Conservation (phyloP, 179 eudicot genomes). For the Beta corolliflora region DNA sequence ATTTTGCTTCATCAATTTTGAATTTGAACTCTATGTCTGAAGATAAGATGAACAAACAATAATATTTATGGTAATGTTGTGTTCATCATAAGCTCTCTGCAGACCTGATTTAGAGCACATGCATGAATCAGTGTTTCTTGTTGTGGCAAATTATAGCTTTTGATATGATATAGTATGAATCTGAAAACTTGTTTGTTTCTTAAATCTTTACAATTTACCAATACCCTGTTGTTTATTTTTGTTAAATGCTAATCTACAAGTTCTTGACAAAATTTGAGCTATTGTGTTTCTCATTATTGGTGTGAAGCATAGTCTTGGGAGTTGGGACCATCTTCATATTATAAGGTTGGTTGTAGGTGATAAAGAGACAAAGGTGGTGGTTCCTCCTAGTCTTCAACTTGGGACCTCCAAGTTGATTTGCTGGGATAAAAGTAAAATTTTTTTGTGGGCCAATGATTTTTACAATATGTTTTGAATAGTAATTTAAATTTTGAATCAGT, state of each 20-base stretch:
- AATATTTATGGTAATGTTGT: neutral
- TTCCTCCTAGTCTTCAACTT: neutral
- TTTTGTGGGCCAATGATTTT: constrained; percentile 4
- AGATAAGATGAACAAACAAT: neutral
- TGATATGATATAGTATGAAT: neutral
- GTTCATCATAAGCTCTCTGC: neutral
- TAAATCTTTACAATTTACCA: neutral
- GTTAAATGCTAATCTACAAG: neutral
- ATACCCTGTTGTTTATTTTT: neutral
- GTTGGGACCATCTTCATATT: constrained; percentile 12
- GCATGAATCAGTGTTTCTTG: neutral
- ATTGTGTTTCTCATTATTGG: neutral
- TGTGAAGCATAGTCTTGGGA: neutral
- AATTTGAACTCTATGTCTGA: constrained; percentile 7
- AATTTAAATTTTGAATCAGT: constrained; percentile 4
- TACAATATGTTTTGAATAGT: neutral
- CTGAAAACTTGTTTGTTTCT: neutral
- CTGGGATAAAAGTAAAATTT: neutral
- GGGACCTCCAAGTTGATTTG: constrained; percentile 13
- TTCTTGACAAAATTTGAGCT: neutral
- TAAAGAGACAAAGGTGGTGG: constrained; percentile 2
- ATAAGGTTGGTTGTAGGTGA: neutral
- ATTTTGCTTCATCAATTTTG: neutral
- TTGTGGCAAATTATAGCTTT: neutral
- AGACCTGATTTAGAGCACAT: neutral